Evolutionary conservation across 1,139 yeast genomes (phyloP).

Genomic region (Kodamaea plutei): DNA sequence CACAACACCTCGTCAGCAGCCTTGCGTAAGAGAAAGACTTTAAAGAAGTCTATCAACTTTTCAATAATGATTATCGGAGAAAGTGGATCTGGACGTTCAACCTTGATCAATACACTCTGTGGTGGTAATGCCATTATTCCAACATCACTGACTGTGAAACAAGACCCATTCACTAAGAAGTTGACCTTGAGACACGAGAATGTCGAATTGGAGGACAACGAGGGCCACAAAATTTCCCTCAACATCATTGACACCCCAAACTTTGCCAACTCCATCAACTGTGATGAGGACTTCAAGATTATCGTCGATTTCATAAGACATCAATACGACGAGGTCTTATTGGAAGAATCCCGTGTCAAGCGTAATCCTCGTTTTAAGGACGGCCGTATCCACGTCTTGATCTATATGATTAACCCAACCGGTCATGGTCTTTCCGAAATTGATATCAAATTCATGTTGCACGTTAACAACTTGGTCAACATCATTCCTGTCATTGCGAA

Average conservation of each 20-base stretch:
- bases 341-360: constrained; percentile 46
- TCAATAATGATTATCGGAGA: constrained; percentile 59
- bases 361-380: constrained; percentile 47
- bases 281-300: constrained; percentile 41
- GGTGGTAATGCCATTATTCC: constrained; percentile 59
- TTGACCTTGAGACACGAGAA: constrained; percentile 46
- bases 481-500: constrained; percentile 42
- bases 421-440: constrained; percentile 45
- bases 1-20: constrained; percentile 21
- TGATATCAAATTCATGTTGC: constrained; percentile 39
- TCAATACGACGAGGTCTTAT: constrained; percentile 47
- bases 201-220: constrained; percentile 49
- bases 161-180: constrained; percentile 41
- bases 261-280: constrained; percentile 64
- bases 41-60: constrained; percentile 51
- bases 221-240: constrained; percentile 46
- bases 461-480: constrained; percentile 40
- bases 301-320: constrained; percentile 48
- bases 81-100: constrained; percentile 58
- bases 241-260: constrained; percentile 65
- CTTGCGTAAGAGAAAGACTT: constrained; percentile 55
- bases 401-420: constrained; percentile 47
- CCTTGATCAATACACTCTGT: constrained; percentile 66
- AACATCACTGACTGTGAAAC: constrained; percentile 33
- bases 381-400: constrained; percentile 44